Base-by-base conservation (phyloP, 345 rosid species). In the Balakata baccata region DNA sequence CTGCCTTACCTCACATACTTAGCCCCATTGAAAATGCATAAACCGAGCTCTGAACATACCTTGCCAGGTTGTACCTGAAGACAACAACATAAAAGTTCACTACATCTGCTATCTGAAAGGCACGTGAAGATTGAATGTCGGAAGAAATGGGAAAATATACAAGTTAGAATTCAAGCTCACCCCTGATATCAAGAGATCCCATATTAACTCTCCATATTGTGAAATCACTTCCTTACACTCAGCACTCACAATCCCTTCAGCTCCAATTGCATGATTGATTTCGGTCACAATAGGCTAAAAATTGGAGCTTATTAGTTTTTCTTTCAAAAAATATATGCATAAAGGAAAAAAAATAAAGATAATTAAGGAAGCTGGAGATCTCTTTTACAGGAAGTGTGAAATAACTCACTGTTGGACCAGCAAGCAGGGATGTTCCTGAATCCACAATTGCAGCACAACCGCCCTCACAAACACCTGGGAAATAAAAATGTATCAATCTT, bases 201-300 rank as follows among this genome's bases (percentile, higher is more conserved):
- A 92, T 76, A 92, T 89, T 22, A 86, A 45, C 11, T 90, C 90
- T 69, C 94, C 96, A 22, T 87, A 92, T 76, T 89, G 82, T 53
- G 90, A 58, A 61, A 92, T 87, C 67, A 90, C 84, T 80, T 85
- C 72, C 84, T 87, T 90, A 67, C 98, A 92, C 69, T 89, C 92
- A 0, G 85, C 86, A 43, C 88, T 87, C 23, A 88, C 81, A 17
- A 86, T 62, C 23, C 98, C 98, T 81, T 85, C 82, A 54, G 89
- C 96, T 49, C 94, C 96, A 64, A 90, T 86, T 25, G 93, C 94
- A 43, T 89, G 89, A 68, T 92, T 90, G 81, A 92, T 88, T 82
- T 92, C 90, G 6, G 94, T 49, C 53, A 92, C 87, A 68, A 87
- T 79, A 12, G 91, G 14, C 98, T 92, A 81, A 59, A 45, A 64